These are phyloP conservation scores for Triticum monococcum DNA, from an alignment of 176 grass and related monocot species.

Conservation along the genomic window DNA sequence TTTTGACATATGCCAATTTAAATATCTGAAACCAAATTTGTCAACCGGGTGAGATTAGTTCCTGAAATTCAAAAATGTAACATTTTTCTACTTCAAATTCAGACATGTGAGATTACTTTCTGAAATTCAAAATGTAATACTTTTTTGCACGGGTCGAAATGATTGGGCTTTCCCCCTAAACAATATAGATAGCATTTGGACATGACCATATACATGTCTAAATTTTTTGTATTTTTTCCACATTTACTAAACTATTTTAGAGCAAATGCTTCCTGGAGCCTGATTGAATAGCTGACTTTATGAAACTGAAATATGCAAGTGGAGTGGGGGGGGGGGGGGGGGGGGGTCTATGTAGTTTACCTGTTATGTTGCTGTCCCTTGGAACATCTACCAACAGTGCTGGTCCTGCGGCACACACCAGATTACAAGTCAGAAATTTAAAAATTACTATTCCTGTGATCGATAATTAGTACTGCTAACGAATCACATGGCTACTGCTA, in stretches of 20 bases:
- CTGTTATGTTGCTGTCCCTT: conserved; percentile 74
- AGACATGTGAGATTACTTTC: no score
- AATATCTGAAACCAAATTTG: neutral
- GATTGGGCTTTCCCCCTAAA: no score
- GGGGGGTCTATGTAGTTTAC: neutral
- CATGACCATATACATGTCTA: no score
- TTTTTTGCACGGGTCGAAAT: no score
- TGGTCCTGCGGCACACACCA: conserved; percentile 53
- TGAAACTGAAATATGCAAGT: neutral
- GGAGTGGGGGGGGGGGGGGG: neutral
- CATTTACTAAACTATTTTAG: no score
- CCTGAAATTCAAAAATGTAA: no score
- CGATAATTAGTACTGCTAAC: neutral
- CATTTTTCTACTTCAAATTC: no score
- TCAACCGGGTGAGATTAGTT: no score
- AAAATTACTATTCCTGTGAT: neutral
- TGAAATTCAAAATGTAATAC: no score
- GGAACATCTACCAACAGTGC: conserved; percentile 78
- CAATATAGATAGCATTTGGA: no score
- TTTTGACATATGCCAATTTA: neutral
- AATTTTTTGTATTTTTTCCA: no score
- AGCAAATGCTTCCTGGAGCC: no score
- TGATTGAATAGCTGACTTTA: neutral
- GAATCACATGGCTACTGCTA: neutral
- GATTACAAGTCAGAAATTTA: neutral